A percentile compares a stretch with the other conserved stretches of the same genome.
These are phyloP conservation scores for Wickerhamiella sergipiensis DNA, from an alignment of 805 yeast species.

Conservation along the genomic window DNA sequence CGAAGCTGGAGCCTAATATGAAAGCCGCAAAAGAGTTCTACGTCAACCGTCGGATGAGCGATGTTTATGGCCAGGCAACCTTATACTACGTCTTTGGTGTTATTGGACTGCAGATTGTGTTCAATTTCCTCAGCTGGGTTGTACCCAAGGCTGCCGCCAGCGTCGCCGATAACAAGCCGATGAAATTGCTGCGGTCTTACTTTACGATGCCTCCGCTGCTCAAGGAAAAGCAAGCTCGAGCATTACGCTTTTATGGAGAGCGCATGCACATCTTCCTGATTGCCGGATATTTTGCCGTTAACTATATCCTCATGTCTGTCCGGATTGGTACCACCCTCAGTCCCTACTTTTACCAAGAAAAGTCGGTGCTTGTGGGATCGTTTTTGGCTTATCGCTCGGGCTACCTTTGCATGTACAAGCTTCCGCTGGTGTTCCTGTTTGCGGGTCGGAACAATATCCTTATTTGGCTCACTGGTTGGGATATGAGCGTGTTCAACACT, in stretches of 20 bases:
- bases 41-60: neutral
- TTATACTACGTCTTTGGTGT: constrained; percentile 7
- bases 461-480: constrained; percentile 41
- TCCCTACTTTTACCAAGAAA: neutral
- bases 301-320: neutral
- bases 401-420: constrained; percentile 10
- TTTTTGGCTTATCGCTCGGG: constrained; percentile 27
- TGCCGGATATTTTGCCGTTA: constrained; percentile 4
- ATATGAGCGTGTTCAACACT: constrained; percentile 38
- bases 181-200: constrained; percentile 2
- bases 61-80: constrained; percentile 4
- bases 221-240: constrained; percentile 2
- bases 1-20: neutral
- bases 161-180: constrained; percentile 1
- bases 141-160: constrained; percentile 4
- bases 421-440: constrained; percentile 49
- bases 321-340: neutral
- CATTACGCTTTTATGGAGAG: neutral
- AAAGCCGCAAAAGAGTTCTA: neutral
- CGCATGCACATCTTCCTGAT: constrained; percentile 2
- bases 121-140: constrained; percentile 8
- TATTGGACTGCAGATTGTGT: constrained; percentile 3
- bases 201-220: constrained; percentile 6
- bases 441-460: constrained; percentile 60
- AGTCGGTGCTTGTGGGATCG: neutral